These are phyloP conservation scores for Monascus purpureus DNA, from an alignment of 495 filamentous ascomycete genomes.

Conservation along the genomic window DNA sequence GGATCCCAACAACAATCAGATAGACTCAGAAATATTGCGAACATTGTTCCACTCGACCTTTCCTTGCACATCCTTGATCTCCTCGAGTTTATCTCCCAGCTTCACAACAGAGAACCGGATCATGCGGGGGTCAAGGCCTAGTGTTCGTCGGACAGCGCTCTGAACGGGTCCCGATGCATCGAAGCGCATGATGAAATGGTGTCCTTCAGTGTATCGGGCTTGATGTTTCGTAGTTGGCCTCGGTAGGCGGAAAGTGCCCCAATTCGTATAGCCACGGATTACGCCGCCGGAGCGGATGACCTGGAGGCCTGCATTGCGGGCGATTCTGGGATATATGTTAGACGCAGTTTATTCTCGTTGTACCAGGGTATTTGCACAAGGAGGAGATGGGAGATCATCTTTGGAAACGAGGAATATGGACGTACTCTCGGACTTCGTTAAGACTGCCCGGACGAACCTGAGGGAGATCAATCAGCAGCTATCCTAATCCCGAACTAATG, in stretches of 20 bases:
- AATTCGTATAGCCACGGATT: slow-evolving; percentile 84
- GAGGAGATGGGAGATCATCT: slow-evolving; percentile 3
- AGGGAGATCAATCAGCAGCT: slow-evolving; percentile 3
- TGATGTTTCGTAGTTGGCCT: slow-evolving; percentile 61
- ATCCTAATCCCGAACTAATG: too few relatives aligned
- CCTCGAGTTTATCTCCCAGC: slow-evolving; percentile 63
- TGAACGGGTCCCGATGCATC: slow-evolving; percentile 61
- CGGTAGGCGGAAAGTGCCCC: slow-evolving; percentile 80
- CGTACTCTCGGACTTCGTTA: slow-evolving; percentile 87
- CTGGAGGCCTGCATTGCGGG: slow-evolving; percentile 67
- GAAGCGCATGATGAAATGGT: slow-evolving; percentile 98
- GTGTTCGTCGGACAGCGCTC: slow-evolving; percentile 51
- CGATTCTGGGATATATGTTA: slow-evolving; percentile 47
- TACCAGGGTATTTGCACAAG: too few relatives aligned
- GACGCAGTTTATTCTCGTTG: slow-evolving; percentile 2
- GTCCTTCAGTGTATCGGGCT: slow-evolving; percentile 62
- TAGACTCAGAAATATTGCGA: slow-evolving; percentile 16
- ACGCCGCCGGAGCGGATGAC: slow-evolving; percentile 80
- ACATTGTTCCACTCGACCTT: slow-evolving; percentile 42
- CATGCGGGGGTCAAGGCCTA: slow-evolving; percentile 83
- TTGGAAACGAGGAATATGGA: slow-evolving; percentile 4
- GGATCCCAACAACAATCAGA: slow-evolving; percentile 5
- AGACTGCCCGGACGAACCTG: slow-evolving; percentile 84
- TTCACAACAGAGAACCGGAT: slow-evolving; percentile 77
- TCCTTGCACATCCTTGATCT: slow-evolving; percentile 49